Evolutionary conservation across 2,329 filamentous ascomycete genomes (phyloP).

Genomic region (Calonectria montana): DNA sequence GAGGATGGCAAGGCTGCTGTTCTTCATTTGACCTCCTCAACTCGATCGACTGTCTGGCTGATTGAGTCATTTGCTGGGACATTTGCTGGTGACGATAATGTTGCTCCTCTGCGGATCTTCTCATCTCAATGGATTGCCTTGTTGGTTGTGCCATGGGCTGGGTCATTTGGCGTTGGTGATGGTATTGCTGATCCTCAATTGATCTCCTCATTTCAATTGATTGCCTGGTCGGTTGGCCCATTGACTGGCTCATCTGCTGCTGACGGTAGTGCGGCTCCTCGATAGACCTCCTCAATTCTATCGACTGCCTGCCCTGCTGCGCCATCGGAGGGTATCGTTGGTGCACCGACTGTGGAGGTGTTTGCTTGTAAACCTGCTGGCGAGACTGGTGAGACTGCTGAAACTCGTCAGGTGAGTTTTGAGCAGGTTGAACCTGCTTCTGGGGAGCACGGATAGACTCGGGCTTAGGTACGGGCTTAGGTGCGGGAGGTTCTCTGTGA

Average conservation of each 20-base stretch:
- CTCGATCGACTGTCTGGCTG: conserved; percentile 20
- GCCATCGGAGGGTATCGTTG: conserved; percentile 28
- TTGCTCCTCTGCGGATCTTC: conserved; percentile 40
- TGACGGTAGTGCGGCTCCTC: conserved; percentile 19
- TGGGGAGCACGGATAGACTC: conserved; percentile 59
- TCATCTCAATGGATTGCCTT: conserved; percentile 26
- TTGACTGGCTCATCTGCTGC: conserved; percentile 6
- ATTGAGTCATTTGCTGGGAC: conserved; percentile 10
- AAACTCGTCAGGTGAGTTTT: conserved; percentile 26
- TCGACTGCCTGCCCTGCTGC: conserved; percentile 7
- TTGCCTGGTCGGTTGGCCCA: not conserved
- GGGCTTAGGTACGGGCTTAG: not conserved
- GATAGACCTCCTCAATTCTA: not conserved
- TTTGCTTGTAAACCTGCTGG: conserved; percentile 15
- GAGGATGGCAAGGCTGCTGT: conserved; percentile 33
- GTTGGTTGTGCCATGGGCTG: conserved; percentile 3
- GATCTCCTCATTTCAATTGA: not conserved
- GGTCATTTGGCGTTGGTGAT: conserved; percentile 18
- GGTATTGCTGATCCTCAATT: conserved; percentile 8
- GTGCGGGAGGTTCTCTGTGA: conserved; percentile 57
- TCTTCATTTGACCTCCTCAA: conserved; percentile 40
- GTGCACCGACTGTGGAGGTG: conserved; percentile 17
- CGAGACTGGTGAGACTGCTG: conserved; percentile 31
- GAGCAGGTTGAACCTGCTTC: conserved; percentile 47
- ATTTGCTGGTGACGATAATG: conserved; percentile 35